Conservation (phyloP, 495 filamentous ascomycete species). For the Tirmania nivea region DNA sequence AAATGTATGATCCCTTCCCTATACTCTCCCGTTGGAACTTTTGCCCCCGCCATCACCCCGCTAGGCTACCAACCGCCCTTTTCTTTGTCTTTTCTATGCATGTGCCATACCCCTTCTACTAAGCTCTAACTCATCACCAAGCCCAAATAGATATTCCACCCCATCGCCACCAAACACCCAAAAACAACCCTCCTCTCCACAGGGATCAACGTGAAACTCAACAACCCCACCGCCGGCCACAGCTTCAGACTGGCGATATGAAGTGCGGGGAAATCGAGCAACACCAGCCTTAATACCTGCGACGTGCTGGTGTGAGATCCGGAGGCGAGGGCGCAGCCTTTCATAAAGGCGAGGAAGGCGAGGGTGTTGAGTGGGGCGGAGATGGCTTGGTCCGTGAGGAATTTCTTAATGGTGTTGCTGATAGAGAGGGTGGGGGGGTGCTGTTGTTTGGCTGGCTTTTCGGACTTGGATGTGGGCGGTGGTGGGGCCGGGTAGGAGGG, state of each 20-base stretch:
- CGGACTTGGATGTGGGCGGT: neutral
- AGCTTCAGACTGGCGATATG: slow-evolving; percentile 56
- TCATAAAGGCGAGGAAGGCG: slow-evolving; percentile 32
- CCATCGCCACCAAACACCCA: slow-evolving; percentile 57
- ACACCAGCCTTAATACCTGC: neutral
- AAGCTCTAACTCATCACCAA: slow-evolving; percentile 24
- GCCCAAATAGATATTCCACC: slow-evolving; percentile 77
- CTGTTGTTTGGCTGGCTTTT: slow-evolving; percentile 1
- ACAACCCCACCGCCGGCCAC: slow-evolving; percentile 58
- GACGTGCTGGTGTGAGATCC: neutral
- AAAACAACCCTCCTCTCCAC: slow-evolving; percentile 55
- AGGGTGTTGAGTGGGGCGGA: slow-evolving; percentile 57
- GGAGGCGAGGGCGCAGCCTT: slow-evolving; percentile 6
- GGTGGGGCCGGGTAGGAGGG: slow-evolving; percentile 1
- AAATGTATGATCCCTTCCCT: no score
- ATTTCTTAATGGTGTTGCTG: slow-evolving; percentile 57
- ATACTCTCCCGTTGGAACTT: no score
- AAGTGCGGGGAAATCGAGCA: slow-evolving; percentile 44
- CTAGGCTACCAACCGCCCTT: no score
- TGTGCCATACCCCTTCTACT: neutral
- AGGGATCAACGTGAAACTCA: slow-evolving; percentile 63
- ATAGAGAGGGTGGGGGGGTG: slow-evolving; percentile 31
- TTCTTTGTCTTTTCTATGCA: no score
- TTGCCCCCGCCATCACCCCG: no score
- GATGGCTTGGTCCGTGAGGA: slow-evolving; percentile 60